Base-by-base conservation (phyloP, 2,329 filamentous ascomycete species). In the Dendryphion nanum region DNA sequence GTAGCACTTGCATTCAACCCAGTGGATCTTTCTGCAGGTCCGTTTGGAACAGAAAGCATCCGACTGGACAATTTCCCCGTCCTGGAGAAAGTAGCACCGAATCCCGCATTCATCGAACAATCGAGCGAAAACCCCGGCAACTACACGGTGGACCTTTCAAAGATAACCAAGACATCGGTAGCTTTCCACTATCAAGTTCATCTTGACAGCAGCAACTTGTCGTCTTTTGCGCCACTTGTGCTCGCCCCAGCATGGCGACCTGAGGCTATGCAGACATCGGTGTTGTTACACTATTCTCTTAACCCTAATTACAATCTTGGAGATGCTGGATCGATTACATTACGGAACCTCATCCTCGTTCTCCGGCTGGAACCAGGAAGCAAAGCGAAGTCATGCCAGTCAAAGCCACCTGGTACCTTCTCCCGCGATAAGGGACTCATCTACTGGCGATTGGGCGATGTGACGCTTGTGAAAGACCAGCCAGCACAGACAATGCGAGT, bases 181-280 rank as follows among this genome's bases (percentile, higher is more conserved):
- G 91, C 85, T 6, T 97, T 98, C 71, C 95, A 93, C 42, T 98
- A 97, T 66, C 86, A 90, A 55, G 74, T 96, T 8, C 87, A 93
- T 50, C 68, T 86, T 19, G 82, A 89, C 20, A 42, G 51, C 33
- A 59, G 68, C 23, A 75, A 73, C 40, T 61, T 77, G 12, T 68
- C 75, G 7, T 58, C 71, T 4, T 82, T 87, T 52, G 83, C 85
- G 8, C 89, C 90, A 0, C 70, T 96, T 10, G 70, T 85, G 13
- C 71, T 95, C 31, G 80, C 78, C 15, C 84, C 88, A 3, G 77
- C 76, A 1, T 96, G 90, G 89, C 94, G 91, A 60, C 74, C 87
- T 2, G 84, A 93, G 55, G 79, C 86, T 30, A 83, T 85, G 46
- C 91, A 95, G 67, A 79, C 91, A n/a, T 90, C 86, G 28, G 79